Conservation (phyloP, 2,329 filamentous ascomycete species). For the Chalaropsis thielavioides region DNA sequence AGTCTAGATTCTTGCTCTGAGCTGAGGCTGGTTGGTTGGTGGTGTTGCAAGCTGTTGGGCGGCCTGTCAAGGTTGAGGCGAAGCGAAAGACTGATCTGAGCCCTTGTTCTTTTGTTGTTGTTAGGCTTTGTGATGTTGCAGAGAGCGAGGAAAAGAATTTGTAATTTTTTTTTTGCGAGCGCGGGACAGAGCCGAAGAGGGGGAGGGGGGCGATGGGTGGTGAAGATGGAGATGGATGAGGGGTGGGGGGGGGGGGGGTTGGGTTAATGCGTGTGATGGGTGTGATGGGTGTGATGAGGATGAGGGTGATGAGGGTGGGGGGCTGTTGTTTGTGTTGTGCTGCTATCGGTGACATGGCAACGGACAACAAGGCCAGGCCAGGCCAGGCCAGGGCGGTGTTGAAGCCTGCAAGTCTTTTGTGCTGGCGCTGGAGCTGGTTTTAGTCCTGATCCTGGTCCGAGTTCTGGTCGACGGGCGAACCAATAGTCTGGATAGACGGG, state of each 20-base stretch:
- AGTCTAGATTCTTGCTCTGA: too few relatives aligned
- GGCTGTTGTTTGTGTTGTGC: not conserved
- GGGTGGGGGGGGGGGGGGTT: too few relatives aligned
- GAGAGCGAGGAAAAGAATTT: not conserved
- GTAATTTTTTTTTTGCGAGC: not conserved
- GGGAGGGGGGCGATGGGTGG: not conserved
- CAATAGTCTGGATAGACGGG: slow-evolving; percentile 2
- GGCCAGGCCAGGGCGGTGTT: too few relatives aligned
- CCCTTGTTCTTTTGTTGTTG: not conserved
- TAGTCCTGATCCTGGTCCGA: not conserved
- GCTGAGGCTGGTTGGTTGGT: too few relatives aligned
- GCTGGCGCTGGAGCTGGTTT: too few relatives aligned
- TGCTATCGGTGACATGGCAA: not conserved
- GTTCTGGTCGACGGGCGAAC: not conserved
- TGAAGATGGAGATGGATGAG: too few relatives aligned
- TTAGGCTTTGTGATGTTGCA: not conserved
- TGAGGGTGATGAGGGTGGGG: not conserved
- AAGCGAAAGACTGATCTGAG: slow-evolving; percentile 7
- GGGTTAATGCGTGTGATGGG: too few relatives aligned
- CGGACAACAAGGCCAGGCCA: not conserved
- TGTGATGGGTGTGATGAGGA: too few relatives aligned
- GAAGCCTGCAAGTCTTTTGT: too few relatives aligned
- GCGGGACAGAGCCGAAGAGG: not conserved
- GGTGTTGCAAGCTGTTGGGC: too few relatives aligned
- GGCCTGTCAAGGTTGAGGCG: not conserved